Conservation (phyloP, 2,329 filamentous ascomycete species). For the Alternaria viburni region DNA sequence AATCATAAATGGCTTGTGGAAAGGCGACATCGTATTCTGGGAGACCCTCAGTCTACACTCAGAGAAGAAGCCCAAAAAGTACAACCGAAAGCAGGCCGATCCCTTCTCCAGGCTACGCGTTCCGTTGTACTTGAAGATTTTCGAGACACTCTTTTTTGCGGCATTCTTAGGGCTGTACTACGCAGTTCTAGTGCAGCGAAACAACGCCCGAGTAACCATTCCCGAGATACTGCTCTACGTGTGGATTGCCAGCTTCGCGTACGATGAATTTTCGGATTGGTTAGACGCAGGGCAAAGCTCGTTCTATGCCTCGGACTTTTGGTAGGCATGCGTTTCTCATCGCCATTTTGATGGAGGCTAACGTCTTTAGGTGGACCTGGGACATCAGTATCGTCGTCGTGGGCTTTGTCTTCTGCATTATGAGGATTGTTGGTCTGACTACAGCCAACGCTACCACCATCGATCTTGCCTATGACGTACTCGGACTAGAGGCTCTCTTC, state of each 20-base stretch:
- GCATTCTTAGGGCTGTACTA: slow-evolving; percentile 83
- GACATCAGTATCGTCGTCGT: slow-evolving; percentile 69
- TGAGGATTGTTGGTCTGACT: slow-evolving; percentile 70
- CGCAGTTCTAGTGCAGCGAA: slow-evolving; percentile 77
- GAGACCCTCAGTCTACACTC: slow-evolving; percentile 75
- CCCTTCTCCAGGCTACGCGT: slow-evolving; percentile 73
- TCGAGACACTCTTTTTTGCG: slow-evolving; percentile 81
- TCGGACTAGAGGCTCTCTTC: slow-evolving; percentile 86
- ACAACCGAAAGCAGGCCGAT: slow-evolving; percentile 61
- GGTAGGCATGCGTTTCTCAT: slow-evolving; percentile 57
- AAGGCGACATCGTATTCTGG: slow-evolving; percentile 86
- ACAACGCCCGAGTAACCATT: slow-evolving; percentile 68
- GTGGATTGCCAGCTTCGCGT: slow-evolving; percentile 86
- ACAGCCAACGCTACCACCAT: slow-evolving; percentile 68
- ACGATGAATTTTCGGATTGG: slow-evolving; percentile 78
- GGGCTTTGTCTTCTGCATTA: slow-evolving; percentile 71
- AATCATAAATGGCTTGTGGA: slow-evolving; percentile 83
- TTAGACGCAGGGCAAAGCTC: slow-evolving; percentile 83
- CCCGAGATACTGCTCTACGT: slow-evolving; percentile 78
- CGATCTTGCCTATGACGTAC: slow-evolving; percentile 84
- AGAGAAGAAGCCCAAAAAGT: slow-evolving; percentile 77
- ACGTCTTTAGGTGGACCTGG: slow-evolving; percentile 25
- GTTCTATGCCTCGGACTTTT: slow-evolving; percentile 48
- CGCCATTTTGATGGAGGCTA: background rate
- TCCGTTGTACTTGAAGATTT: slow-evolving; percentile 82